phyloP scores from a whole-genome alignment of 371 early-diverging fungal species.

The Mortierella sp. region DNA sequence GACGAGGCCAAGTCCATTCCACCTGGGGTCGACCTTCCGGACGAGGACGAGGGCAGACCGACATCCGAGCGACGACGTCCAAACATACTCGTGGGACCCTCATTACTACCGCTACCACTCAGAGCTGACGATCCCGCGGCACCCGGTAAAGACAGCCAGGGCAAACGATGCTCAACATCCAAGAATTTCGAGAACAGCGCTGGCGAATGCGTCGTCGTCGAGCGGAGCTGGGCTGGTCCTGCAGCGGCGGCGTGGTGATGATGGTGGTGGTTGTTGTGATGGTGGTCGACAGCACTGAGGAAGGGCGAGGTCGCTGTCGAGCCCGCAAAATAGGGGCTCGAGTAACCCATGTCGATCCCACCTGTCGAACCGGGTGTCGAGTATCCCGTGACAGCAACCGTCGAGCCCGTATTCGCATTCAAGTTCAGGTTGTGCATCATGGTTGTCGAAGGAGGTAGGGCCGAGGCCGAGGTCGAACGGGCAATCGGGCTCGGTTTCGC shows the following conservation, averaged over 20 bases:
- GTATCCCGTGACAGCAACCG: not conserved
- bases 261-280: slow-evolving; percentile 8
- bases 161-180: slow-evolving; percentile 32
- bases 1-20: not conserved
- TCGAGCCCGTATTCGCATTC: not conserved
- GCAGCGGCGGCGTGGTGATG: slow-evolving; percentile 5
- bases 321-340: slow-evolving; percentile 12
- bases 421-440: not conserved
- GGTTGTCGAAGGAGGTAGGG: slow-evolving; percentile 22
- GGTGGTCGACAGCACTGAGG: slow-evolving; percentile 11
- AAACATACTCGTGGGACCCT: slow-evolving; percentile 20
- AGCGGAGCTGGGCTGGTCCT: slow-evolving; percentile 27
- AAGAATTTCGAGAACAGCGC: slow-evolving; percentile 46
- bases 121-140: slow-evolving; percentile 15
- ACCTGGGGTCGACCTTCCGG: slow-evolving; percentile 35
- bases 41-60: slow-evolving; percentile 20
- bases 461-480: slow-evolving; percentile 41
- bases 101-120: not conserved
- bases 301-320: slow-evolving; percentile 33
- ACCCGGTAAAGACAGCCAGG: slow-evolving; percentile 50
- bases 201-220: slow-evolving; percentile 43
- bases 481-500: slow-evolving; percentile 22
- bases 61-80: slow-evolving; percentile 44
- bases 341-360: not conserved
- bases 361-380: not conserved